Percentiles rank a stretch among this genome's conserved stretches.
These are phyloP conservation scores for Hortiboletus flavorubellus DNA, from an alignment of 768 basidiomycete species.

Conservation along the genomic window DNA sequence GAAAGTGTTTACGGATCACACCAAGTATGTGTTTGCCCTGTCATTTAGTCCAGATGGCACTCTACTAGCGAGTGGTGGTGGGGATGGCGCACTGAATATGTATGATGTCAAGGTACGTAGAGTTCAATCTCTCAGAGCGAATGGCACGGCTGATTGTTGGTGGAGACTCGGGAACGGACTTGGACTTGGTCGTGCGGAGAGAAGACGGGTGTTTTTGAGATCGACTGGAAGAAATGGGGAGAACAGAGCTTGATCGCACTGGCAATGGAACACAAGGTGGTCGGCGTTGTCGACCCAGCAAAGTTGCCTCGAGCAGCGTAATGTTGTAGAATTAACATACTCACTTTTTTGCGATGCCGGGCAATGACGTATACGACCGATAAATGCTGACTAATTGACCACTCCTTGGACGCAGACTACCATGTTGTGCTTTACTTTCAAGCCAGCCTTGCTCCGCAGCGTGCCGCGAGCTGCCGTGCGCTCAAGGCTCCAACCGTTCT, in stretches of 20 bases:
- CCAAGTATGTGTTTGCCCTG: constrained; percentile 66
- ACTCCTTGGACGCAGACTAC: background rate
- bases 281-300: constrained; percentile 63
- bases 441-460: constrained; percentile 18
- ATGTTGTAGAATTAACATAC: background rate
- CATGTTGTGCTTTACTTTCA: constrained; percentile 20
- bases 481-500: constrained; percentile 16
- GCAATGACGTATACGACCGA: constrained; percentile 14
- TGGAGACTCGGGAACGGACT: constrained; percentile 41
- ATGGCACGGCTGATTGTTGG: constrained; percentile 17
- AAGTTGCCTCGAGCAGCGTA: constrained; percentile 27
- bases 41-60: constrained; percentile 73
- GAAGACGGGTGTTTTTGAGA: constrained; percentile 69
- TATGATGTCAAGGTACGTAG: constrained; percentile 65
- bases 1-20: constrained; percentile 68
- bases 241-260: constrained; percentile 61
- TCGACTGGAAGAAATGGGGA: constrained; percentile 64
- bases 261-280: constrained; percentile 62
- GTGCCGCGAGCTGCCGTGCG: constrained; percentile 22
- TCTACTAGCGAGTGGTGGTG: constrained; percentile 73
- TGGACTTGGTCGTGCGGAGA: constrained; percentile 69
- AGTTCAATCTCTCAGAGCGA: constrained; percentile 14
- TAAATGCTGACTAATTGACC: constrained; percentile 13
- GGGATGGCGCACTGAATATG: constrained; percentile 72
- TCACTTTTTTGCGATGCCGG: background rate